A percentile compares a stretch with the other conserved stretches of the same genome.
Evolutionary conservation across 2,329 filamentous ascomycete species (phyloP).

Genomic region (Colletotrichum camelliae): DNA sequence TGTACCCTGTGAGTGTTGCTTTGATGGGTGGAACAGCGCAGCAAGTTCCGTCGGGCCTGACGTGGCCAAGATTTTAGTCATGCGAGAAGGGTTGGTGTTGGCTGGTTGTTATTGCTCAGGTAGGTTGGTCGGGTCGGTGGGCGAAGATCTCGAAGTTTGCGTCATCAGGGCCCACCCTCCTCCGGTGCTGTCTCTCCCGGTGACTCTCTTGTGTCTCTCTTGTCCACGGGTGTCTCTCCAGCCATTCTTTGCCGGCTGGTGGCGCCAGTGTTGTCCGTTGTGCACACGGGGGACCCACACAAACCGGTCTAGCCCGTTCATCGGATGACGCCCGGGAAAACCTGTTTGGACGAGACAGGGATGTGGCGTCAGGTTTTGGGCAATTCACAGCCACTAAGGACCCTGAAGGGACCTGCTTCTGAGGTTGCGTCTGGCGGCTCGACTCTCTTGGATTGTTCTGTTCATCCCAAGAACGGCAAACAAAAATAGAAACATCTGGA

Average conservation of each 20-base stretch:
- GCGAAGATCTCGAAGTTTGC: slow-evolving; percentile 15
- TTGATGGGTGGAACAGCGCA: not conserved
- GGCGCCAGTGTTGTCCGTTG: not conserved
- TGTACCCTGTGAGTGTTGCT: not conserved
- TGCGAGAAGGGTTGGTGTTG: slow-evolving; percentile 3
- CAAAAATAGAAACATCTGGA: not conserved
- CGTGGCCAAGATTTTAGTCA: slow-evolving; percentile 20
- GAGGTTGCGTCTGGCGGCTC: not conserved
- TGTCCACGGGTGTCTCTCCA: not conserved
- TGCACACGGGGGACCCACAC: not conserved
- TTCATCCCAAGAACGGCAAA: not conserved
- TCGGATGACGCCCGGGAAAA: slow-evolving; percentile 15
- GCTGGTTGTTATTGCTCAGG: not conserved
- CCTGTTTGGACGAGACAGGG: slow-evolving; percentile 14
- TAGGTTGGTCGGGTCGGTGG: not conserved
- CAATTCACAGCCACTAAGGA: slow-evolving; percentile 6
- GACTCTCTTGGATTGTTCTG: not conserved
- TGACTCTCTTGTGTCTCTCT: not conserved
- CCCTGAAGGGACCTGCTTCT: slow-evolving; percentile 6
- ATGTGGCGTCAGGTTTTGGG: slow-evolving; percentile 5
- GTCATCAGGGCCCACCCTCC: slow-evolving; percentile 1
- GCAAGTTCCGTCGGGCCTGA: slow-evolving; percentile 8
- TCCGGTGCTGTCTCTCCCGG: not conserved
- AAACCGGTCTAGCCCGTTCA: not conserved
- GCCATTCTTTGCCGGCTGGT: not conserved